phyloP scores from a whole-genome alignment of 2,329 filamentous ascomycete genomes.

The Chaetomium strumarium region DNA sequence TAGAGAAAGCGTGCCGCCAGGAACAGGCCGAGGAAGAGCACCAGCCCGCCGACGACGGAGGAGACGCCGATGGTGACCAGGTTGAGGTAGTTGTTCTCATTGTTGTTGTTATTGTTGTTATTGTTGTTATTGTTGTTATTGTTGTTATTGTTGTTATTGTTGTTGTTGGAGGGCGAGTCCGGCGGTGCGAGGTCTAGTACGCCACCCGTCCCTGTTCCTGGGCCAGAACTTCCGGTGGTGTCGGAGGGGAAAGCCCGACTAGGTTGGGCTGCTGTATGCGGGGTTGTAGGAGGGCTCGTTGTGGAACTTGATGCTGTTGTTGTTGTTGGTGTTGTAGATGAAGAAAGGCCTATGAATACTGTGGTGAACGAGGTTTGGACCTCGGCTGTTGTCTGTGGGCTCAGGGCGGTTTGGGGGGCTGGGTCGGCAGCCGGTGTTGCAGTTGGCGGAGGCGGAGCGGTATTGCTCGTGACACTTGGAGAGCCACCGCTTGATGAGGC shows the following conservation, averaged over 20 bases:
- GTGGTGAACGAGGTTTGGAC: no score
- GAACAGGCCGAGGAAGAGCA: not conserved
- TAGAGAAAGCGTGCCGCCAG: not conserved
- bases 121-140: not conserved
- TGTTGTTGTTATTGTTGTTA: not conserved
- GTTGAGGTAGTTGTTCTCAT: not conserved
- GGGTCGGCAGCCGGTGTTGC: not conserved
- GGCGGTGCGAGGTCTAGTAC: no score
- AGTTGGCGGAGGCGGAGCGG: not conserved
- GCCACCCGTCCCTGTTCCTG: no score
- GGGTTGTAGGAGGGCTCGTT: no score
- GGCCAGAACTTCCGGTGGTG: no score
- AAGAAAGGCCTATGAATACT: not conserved
- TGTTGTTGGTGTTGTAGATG: not conserved
- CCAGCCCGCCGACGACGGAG: not conserved
- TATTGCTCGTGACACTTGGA: not conserved
- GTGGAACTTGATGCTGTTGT: no score
- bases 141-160: no score
- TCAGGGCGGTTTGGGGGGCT: not conserved
- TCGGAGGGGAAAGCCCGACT: no score
- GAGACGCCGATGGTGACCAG: constrained; percentile 5
- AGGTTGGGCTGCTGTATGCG: no score
- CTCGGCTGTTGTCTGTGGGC: not conserved
- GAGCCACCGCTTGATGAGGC: not conserved
- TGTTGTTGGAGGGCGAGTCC: not conserved